Evolutionary conservation across 108 stramenopile species (phyloP).

Genomic region (Aurantiochytrium sp.): DNA sequence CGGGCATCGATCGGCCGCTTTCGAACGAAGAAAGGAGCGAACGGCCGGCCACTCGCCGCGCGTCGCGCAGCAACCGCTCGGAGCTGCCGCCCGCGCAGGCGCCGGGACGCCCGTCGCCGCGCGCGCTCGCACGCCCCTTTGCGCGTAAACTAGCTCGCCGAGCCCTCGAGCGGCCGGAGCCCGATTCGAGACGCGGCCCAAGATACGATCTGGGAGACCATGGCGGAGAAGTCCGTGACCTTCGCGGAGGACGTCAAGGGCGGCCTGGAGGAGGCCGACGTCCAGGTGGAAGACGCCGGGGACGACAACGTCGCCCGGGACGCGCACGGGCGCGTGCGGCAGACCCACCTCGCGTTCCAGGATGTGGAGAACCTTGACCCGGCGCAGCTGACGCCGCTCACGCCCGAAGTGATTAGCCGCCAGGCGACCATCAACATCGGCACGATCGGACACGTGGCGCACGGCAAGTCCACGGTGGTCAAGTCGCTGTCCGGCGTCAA

Average conservation of each 20-base stretch:
- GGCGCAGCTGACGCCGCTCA: constrained; percentile 51
- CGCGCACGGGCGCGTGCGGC: neutral
- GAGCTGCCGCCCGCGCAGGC: too few species aligned
- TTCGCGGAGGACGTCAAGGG: neutral
- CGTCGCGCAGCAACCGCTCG: too few species aligned
- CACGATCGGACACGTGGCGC: constrained; percentile 99
- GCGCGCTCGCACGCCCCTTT: too few species aligned
- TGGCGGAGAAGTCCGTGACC: neutral
- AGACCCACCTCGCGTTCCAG: constrained; percentile 30
- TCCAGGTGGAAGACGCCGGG: neutral
- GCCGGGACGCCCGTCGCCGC: too few species aligned
- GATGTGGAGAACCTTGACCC: constrained; percentile 41
- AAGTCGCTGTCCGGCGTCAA: constrained; percentile 95
- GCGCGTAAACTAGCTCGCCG: too few species aligned
- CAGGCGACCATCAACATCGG: constrained; percentile 99
- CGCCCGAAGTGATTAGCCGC: constrained; percentile 77
- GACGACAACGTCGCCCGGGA: neutral
- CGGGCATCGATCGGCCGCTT: too few species aligned
- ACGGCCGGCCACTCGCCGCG: too few species aligned
- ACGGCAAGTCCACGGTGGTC: constrained; percentile 95
- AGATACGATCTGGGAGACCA: too few species aligned
- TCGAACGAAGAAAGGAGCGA: too few species aligned
- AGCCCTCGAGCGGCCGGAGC: too few species aligned
- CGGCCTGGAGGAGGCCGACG: neutral
- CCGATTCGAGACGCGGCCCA: too few species aligned